Conservation (phyloP, 306 rosid genomes). For the Ziziphus jujuba region DNA sequence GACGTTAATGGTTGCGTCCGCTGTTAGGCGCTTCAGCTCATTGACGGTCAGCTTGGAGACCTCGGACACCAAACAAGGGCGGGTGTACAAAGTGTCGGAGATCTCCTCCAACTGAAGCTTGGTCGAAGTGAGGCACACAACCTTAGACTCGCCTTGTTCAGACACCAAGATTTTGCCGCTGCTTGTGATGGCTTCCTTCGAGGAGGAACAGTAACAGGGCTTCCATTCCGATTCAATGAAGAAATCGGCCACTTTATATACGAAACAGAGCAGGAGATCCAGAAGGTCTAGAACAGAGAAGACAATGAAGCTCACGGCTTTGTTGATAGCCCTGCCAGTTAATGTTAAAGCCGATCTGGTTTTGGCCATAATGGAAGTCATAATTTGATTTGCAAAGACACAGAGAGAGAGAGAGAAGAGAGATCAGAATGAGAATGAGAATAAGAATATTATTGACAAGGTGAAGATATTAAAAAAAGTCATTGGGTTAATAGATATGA, state of each 20-base stretch:
- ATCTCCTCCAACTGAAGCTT: constrained; percentile 77
- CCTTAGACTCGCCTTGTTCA: constrained; percentile 70
- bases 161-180: constrained; percentile 88
- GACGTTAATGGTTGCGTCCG: constrained; percentile 17
- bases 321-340: constrained; percentile 53
- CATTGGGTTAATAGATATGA: neutral
- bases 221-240: constrained; percentile 70
- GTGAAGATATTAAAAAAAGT: neutral
- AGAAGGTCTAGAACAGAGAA: constrained; percentile 64
- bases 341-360: constrained; percentile 32
- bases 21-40: constrained; percentile 39
- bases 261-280: constrained; percentile 61
- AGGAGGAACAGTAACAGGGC: constrained; percentile 78
- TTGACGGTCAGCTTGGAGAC: no score
- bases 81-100: constrained; percentile 76
- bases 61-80: constrained; percentile 71
- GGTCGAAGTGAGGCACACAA: constrained; percentile 55
- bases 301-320: constrained; percentile 60
- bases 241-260: constrained; percentile 69
- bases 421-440: neutral
- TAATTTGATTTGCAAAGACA: neutral
- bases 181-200: constrained; percentile 60
- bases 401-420: neutral
- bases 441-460: neutral
- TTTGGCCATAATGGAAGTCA: constrained; percentile 32